Evolutionary conservation across 2,329 filamentous ascomycete species (phyloP), one percentile per base, ranked within the genome.

Genomic region (Torrubiella hemipterigena): DNA sequence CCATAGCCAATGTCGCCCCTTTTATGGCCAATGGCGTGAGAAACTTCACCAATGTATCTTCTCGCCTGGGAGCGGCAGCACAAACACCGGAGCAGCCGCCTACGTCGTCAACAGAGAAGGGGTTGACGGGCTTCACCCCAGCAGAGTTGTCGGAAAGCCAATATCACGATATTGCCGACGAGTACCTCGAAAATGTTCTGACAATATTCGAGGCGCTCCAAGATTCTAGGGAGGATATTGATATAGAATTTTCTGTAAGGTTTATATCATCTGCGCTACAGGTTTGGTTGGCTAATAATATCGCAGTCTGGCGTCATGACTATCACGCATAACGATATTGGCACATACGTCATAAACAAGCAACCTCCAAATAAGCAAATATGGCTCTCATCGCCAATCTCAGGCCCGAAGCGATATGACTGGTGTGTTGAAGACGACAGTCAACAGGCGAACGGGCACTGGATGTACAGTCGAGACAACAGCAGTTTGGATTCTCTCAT

Each of bases 321-420:
- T 40, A 66, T 96, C 47, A 67, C 62, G 6, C 73, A 83, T 44
- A 73, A 75, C 2, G 62, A 67, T 10, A 64, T 74, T 30, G 86
- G 87, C 39, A 89, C 75, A 18, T 98, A 93, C 52, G 83, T 98
- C 37, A 71, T 98, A 60, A 98, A 98, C 72, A 98, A 98, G 59
- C 91, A 98, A 56, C 91, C 91, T 0, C 86, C 89, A 14, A 96
- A 95, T 67, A 91, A 86, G 65, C 91, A 81, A 53, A 94, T 98
- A 50, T 98, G 91, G 91, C 74, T 96, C 27, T 91, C 84, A 22
- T 93, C 85, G 26, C 91, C 91, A 4, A 65, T 85, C 32, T 87
- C 83, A 6, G 91, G 91, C 0, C 91, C 91, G 11, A 95, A 95
- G 61, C 78, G 89, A 36, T 98, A 80, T 61, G 87, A 96, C 56